Conservation (phyloP, 129 eudicot species). For the Chrysanthemum lavandulifolium region DNA sequence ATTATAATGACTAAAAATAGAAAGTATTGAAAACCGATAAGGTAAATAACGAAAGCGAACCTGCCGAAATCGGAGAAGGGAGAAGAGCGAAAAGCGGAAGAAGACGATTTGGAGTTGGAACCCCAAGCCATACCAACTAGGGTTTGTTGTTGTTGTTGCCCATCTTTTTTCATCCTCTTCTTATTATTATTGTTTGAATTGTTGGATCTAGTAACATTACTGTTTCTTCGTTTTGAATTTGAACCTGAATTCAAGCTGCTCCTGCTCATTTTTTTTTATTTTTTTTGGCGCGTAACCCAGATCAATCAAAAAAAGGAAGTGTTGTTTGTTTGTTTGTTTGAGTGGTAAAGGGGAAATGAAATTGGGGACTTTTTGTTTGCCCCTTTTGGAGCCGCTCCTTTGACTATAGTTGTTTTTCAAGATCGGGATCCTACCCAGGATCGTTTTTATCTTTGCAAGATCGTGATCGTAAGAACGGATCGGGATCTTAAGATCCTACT, state of each 20-base stretch:
- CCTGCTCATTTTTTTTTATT: slow-evolving; percentile 40
- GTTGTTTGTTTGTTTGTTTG: too few relatives aligned
- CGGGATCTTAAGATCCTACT: too few relatives aligned
- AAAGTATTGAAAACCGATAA: too few relatives aligned
- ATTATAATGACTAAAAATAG: too few relatives aligned
- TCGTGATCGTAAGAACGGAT: too few relatives aligned
- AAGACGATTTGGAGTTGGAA: slow-evolving; percentile 30
- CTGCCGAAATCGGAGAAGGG: slow-evolving; percentile 90
- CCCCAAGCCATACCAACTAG: slow-evolving; percentile 91
- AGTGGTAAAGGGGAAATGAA: too few relatives aligned
- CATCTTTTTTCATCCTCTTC: slow-evolving; percentile 38
- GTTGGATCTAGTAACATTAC: slow-evolving; percentile 29
- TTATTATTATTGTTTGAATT: slow-evolving; percentile 6
- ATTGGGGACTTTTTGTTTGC: too few relatives aligned
- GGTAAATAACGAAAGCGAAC: too few relatives aligned
- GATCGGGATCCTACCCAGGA: too few relatives aligned
- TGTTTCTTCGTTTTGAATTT: slow-evolving; percentile 61
- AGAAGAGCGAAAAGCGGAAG: slow-evolving; percentile 58
- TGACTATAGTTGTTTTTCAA: too few relatives aligned
- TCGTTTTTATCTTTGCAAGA: too few relatives aligned
- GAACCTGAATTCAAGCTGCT: slow-evolving; percentile 41
- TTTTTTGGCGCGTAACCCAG: slow-evolving; percentile 26
- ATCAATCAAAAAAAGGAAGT: background rate
- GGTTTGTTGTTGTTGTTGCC: slow-evolving; percentile 73
- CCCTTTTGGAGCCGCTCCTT: too few relatives aligned